phyloP scores from a whole-genome alignment of 306 rosid species.

The Cajanus cajan region DNA sequence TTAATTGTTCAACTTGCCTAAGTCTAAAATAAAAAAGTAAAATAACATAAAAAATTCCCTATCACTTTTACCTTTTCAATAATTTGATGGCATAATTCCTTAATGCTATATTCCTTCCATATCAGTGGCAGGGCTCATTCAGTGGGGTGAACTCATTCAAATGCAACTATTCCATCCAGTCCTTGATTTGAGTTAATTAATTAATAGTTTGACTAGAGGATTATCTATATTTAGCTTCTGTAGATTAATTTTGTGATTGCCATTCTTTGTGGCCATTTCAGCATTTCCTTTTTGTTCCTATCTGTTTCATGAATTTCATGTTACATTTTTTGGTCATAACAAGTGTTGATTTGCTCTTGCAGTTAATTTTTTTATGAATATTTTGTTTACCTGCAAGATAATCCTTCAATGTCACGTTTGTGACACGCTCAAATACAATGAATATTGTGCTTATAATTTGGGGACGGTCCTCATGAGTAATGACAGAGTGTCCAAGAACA shows the following conservation, averaged over 20 bases:
- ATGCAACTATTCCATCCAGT: constrained; percentile 85
- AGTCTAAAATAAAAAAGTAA: not conserved
- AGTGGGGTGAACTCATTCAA: constrained; percentile 99
- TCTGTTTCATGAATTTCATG: constrained; percentile 46
- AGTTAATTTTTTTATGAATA: not conserved
- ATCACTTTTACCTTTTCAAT: constrained; percentile 27
- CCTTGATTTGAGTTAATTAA: constrained; percentile 65
- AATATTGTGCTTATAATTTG: constrained; percentile 50
- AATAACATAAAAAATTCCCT: not conserved
- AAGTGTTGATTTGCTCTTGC: not conserved
- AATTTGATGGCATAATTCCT: constrained; percentile 23
- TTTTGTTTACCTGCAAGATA: constrained; percentile 61
- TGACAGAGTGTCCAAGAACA: constrained; percentile 68
- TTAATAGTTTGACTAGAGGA: constrained; percentile 11
- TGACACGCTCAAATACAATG: constrained; percentile 58
- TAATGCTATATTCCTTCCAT: constrained; percentile 32
- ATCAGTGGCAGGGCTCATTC: constrained; percentile 79
- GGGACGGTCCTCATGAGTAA: constrained; percentile 57
- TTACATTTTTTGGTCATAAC: not conserved
- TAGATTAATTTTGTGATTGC: constrained; percentile 58
- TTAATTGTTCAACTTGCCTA: not conserved
- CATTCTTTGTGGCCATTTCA: constrained; percentile 96
- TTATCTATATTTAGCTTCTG: constrained; percentile 21
- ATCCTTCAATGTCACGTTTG: constrained; percentile 58
- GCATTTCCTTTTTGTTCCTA: constrained; percentile 63